phyloP scores from a whole-genome alignment of 805 yeast genomes.

The Saccharomycopsis vini region DNA sequence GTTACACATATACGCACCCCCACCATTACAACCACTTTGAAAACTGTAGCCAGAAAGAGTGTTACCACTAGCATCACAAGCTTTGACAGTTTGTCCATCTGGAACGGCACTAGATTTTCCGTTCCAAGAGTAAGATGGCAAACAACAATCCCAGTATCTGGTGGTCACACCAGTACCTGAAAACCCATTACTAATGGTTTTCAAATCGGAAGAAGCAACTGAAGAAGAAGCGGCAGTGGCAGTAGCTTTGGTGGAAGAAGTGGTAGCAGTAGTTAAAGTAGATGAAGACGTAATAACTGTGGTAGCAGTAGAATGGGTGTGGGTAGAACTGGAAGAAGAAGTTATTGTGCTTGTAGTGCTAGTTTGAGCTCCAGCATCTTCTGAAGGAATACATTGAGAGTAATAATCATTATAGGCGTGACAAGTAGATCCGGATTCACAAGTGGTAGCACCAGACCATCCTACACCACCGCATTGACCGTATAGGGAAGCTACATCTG shows the following conservation, averaged over 20 bases:
- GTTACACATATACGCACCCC: conserved; percentile 12
- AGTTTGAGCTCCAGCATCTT: neutral
- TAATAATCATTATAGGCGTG: neutral
- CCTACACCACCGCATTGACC: neutral
- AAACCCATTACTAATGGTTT: conserved; percentile 4
- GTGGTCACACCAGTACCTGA: conserved; percentile 13
- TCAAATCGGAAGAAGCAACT: neutral
- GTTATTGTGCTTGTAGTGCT: neutral
- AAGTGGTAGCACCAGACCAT: neutral
- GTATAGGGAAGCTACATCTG: neutral
- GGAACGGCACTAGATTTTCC: conserved; percentile 5
- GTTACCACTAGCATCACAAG: conserved; percentile 13
- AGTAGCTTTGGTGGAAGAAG: neutral
- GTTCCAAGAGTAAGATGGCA: conserved; percentile 13
- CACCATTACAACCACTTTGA: conserved; percentile 13
- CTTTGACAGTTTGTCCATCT: conserved; percentile 2
- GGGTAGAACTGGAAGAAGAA: neutral
- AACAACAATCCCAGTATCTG: conserved; percentile 15
- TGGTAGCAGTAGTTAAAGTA: neutral
- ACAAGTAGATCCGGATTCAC: neutral
- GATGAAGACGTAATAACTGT: neutral
- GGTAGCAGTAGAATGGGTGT: neutral
- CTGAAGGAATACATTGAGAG: neutral
- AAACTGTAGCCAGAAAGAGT: neutral
- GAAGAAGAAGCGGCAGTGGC: neutral